phyloP scores from a whole-genome alignment of 495 filamentous ascomycete species.

The Aspergillus egyptiacus region DNA sequence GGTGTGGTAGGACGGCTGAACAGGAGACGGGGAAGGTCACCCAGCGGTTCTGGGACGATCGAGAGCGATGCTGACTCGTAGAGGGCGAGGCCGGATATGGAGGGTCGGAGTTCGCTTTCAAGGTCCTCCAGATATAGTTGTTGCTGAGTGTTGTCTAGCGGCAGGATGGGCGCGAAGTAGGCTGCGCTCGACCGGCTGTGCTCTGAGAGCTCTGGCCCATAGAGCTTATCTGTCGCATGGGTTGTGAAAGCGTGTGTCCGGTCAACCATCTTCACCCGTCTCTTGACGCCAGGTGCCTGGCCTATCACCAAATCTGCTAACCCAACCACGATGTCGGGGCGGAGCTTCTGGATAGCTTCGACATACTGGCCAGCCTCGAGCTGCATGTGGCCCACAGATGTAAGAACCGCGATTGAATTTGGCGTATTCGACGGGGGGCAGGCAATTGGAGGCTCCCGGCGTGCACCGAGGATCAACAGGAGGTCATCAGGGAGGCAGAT shows the following conservation, averaged over 20 bases:
- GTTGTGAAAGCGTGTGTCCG: constrained; percentile 68
- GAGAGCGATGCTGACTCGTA: constrained; percentile 68
- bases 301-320: constrained; percentile 68
- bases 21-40: constrained; percentile 63
- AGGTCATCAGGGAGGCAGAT: constrained; percentile 50
- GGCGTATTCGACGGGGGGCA: constrained; percentile 69
- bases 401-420: constrained; percentile 67
- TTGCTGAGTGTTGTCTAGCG: constrained; percentile 67
- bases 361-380: constrained; percentile 64
- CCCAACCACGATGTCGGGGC: constrained; percentile 75
- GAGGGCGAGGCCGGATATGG: constrained; percentile 72
- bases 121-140: constrained; percentile 69
- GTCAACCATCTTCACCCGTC: constrained; percentile 77
- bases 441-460: constrained; percentile 68
- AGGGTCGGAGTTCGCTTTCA: constrained; percentile 41
- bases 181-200: constrained; percentile 28
- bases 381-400: constrained; percentile 72
- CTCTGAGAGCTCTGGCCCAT: constrained; percentile 32
- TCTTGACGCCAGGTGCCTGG: constrained; percentile 55
- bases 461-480: constrained; percentile 70
- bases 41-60: constrained; percentile 52
- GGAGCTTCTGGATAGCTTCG: constrained; percentile 51
- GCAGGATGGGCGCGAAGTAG: constrained; percentile 80
- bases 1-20: constrained; percentile 62
- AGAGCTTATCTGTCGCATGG: constrained; percentile 46